Evolutionary conservation across 169 alveolate genomes (phyloP), one percentile per base, ranked within the genome.

Genomic region (Perkinsus marinus): DNA sequence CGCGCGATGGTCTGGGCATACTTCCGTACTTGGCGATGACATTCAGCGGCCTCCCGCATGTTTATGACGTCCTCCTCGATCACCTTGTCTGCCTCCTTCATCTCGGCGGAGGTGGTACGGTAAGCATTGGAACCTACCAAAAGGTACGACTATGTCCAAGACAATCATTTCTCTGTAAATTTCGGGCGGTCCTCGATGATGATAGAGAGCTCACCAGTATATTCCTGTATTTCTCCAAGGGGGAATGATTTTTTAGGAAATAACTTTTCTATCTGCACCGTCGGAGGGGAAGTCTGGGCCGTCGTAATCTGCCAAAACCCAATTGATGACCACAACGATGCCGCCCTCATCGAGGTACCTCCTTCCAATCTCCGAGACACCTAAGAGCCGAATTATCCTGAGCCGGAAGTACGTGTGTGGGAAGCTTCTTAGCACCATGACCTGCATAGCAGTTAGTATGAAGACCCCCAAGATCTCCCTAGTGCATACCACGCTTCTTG

Each of bases 41-140:
- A 98, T 94, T 99, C 99, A 22, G 99, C 99, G 37, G 99, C 99
- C 94, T 98, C 97, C 92, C 99, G 96, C 92, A 98, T 89, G 90
- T 97, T 97, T 89, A 96, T 96, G 93, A 98, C 96, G 91, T 97
- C 97, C 68, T 95, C 97, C 36, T 92, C 95, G 92, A 95, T 94
- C 39, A 97, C 68, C 94, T 96, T 97, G 93, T 98, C 99, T 90
- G 93, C 92, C 93, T 96, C 98, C 92, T 96, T 96, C 94, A 96
- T 94, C 95, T 98, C 99, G 90, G 95, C 98, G 90, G 95, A 94
- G 26, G 79, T 57, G 22, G 79, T 57, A 16, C 79, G 79, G 79
- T 57, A 57, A 26, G 79, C 79, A 36, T 95, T 94, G n/a, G 94
- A 94, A 89, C 79, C 79, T 57, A 57, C 34, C 7, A 57, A 57